phyloP scores from a whole-genome alignment of 768 basidiomycete species.

The Tulasnella sp. region DNA sequence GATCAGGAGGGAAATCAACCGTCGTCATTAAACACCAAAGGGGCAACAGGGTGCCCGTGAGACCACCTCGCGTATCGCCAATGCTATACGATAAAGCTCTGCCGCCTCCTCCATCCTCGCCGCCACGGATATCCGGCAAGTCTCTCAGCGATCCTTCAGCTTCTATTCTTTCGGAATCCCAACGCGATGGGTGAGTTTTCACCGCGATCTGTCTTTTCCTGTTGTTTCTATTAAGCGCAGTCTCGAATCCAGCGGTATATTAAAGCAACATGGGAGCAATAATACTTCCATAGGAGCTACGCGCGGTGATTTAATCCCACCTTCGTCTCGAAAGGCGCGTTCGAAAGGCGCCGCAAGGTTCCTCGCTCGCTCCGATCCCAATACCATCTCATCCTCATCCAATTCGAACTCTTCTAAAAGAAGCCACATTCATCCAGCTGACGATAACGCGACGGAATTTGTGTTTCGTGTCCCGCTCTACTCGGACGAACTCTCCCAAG shows the following conservation, averaged over 20 bases:
- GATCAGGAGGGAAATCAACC: background rate
- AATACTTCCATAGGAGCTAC: too few species aligned
- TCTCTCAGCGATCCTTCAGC: background rate
- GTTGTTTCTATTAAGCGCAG: too few species aligned
- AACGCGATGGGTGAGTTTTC: slow-evolving; percentile 7
- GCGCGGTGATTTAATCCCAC: too few species aligned
- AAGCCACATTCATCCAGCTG: too few species aligned
- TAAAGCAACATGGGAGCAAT: too few species aligned
- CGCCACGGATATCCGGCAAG: background rate
- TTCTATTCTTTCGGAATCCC: background rate
- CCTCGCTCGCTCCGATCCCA: too few species aligned
- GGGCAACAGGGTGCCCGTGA: background rate
- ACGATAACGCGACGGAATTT: slow-evolving; percentile 37
- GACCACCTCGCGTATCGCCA: slow-evolving; percentile 1
- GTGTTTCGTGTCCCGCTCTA: slow-evolving; percentile 51
- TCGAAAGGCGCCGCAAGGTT: too few species aligned
- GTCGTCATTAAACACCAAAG: background rate
- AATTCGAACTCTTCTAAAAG: too few species aligned
- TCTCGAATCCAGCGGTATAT: too few species aligned
- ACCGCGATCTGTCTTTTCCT: too few species aligned
- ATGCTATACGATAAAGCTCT: slow-evolving; percentile 2
- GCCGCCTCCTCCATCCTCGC: slow-evolving; percentile 3
- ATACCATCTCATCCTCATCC: too few species aligned
- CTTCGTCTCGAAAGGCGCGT: too few species aligned
- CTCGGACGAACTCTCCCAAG: slow-evolving; percentile 51